Conservation (phyloP, 2,329 filamentous ascomycete species). For the Pezicula neosporulosa region DNA sequence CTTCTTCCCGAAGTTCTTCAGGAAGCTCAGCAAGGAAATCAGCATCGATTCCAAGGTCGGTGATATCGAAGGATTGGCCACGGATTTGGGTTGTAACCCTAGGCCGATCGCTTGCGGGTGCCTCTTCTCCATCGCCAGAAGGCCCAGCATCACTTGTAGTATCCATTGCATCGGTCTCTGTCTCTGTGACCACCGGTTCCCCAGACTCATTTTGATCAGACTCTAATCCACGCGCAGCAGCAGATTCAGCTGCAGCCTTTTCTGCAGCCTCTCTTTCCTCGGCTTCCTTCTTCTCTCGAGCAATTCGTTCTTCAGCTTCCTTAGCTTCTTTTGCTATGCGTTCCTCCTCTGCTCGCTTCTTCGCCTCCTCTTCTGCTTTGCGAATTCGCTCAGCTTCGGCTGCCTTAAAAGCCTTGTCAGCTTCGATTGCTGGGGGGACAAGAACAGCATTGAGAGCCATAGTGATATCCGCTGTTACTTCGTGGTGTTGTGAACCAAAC, state of each 20-base stretch:
- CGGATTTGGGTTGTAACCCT: slow-evolving; percentile 81
- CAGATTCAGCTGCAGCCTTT: slow-evolving; percentile 48
- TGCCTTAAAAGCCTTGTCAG: slow-evolving; percentile 68
- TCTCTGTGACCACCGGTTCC: slow-evolving; percentile 13
- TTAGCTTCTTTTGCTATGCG: slow-evolving; percentile 65
- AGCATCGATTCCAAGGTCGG: slow-evolving; percentile 87
- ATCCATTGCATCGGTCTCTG: slow-evolving; percentile 56
- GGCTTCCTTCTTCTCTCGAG: slow-evolving; percentile 65
- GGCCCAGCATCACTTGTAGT: slow-evolving; percentile 44
- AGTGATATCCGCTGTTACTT: slow-evolving; percentile 66
- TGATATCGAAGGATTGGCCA: slow-evolving; percentile 88
- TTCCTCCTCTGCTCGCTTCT: slow-evolving; percentile 62
- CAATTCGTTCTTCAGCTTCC: slow-evolving; percentile 65
- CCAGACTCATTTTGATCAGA: slow-evolving; percentile 39
- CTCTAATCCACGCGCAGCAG: slow-evolving; percentile 44
- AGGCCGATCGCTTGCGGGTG: slow-evolving; percentile 45
- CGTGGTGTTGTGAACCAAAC: slow-evolving; percentile 65
- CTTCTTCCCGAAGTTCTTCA: slow-evolving; percentile 93
- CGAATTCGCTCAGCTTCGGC: slow-evolving; percentile 51
- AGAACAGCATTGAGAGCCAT: slow-evolving; percentile 69
- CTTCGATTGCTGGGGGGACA: slow-evolving; percentile 79
- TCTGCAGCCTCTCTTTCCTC: slow-evolving; percentile 65
- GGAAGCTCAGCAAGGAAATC: slow-evolving; percentile 97
- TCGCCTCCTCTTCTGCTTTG: slow-evolving; percentile 56
- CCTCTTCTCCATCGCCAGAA: slow-evolving; percentile 32